Conservation (phyloP, 2,329 filamentous ascomycete genomes). For the Verticillium nonalfalfae region DNA sequence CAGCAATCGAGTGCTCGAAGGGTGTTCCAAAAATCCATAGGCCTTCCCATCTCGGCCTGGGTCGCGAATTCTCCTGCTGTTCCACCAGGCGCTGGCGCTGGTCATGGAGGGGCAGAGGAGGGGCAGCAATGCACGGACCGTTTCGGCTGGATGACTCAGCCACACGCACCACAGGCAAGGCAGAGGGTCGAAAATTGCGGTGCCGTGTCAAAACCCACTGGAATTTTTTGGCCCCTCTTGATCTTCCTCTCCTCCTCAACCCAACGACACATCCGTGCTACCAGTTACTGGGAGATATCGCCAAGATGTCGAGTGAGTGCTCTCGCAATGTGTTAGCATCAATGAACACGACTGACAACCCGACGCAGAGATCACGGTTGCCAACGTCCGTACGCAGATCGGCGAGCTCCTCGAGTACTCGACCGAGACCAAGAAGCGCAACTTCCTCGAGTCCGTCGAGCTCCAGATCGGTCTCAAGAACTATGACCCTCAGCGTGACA, state of each 20-base stretch:
- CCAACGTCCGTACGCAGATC: constrained; percentile 95
- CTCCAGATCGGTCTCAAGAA: constrained; percentile 94
- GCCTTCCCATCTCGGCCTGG: neutral
- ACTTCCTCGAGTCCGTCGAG: constrained; percentile 91
- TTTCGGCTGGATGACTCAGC: neutral
- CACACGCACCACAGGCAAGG: neutral
- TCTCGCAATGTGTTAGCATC: no score
- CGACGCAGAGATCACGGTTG: constrained; percentile 62
- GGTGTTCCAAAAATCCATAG: neutral
- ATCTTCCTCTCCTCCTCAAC: constrained; percentile 2
- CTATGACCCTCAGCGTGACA: constrained; percentile 99
- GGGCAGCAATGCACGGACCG: neutral
- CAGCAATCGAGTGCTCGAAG: neutral
- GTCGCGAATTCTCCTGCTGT: neutral
- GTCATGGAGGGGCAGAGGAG: neutral
- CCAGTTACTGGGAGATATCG: constrained; percentile 15
- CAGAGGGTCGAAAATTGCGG: neutral
- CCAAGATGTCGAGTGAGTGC: constrained; percentile 12
- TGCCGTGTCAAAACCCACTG: constrained; percentile 3
- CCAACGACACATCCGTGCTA: constrained; percentile 12
- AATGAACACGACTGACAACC: neutral
- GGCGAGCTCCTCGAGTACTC: constrained; percentile 93
- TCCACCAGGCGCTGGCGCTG: neutral
- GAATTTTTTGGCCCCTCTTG: constrained; percentile 2
- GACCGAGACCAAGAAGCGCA: constrained; percentile 79